Percentiles rank a stretch among this genome's conserved stretches.
Evolutionary conservation across 139 green algal species (phyloP).

Genomic region (Auxenochlorella pyrenoidosa): DNA sequence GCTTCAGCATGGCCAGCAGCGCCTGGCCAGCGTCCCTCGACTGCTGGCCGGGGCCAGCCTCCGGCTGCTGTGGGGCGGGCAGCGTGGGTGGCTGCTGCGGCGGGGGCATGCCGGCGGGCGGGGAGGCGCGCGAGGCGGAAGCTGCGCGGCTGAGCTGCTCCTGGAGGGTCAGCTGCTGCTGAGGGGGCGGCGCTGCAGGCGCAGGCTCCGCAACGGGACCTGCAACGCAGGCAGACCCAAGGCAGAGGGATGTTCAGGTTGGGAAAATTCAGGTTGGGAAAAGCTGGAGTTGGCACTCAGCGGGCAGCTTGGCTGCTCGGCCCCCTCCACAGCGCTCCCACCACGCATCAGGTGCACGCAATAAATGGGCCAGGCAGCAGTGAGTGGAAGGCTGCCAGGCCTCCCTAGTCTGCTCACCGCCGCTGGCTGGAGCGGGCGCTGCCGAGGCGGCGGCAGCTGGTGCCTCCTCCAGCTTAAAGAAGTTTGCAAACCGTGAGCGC

Average conservation of each 20-base stretch:
- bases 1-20: slow-evolving; percentile 29
- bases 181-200: background rate
- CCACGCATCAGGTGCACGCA: too few relatives aligned
- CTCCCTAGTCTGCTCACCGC: too few relatives aligned
- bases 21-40: slow-evolving; percentile 13
- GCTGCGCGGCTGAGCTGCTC: background rate
- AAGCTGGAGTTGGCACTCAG: too few relatives aligned
- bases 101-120: background rate
- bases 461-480: slow-evolving; percentile 44
- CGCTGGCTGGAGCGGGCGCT: too few relatives aligned
- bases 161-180: slow-evolving; percentile 21
- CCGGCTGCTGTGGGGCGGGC: background rate
- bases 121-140: background rate
- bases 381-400: too few relatives aligned
- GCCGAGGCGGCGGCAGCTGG: background rate
- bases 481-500: slow-evolving; percentile 39
- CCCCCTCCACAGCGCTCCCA: too few relatives aligned
- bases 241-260: background rate
- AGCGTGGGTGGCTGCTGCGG: too few relatives aligned
- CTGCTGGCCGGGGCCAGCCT: background rate
- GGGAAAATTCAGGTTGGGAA: too few relatives aligned
- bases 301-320: background rate
- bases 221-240: background rate
- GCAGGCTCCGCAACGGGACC: background rate
- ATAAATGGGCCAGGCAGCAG: too few relatives aligned